Conservation (phyloP, 768 basidiomycete genomes). For the Crucibulum laeve region DNA sequence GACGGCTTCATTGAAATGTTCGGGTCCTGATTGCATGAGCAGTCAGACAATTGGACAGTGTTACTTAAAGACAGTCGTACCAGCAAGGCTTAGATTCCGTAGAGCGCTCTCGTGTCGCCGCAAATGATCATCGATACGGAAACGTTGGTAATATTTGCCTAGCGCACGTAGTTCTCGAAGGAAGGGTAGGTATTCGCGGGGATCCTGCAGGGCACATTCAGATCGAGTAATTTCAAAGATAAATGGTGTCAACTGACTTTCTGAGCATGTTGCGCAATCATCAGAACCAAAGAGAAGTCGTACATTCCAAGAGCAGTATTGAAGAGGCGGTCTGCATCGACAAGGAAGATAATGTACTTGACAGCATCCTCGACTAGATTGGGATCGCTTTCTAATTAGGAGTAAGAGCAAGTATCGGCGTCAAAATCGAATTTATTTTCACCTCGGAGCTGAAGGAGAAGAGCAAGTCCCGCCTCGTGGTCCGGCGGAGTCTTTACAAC, state of each 20-base stretch:
- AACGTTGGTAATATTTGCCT: constrained; percentile 79
- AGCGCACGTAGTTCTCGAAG: constrained; percentile 81
- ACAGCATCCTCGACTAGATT: constrained; percentile 91
- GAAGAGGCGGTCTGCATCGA: constrained; percentile 87
- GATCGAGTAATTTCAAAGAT: background rate
- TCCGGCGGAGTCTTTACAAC: constrained; percentile 91
- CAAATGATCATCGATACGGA: constrained; percentile 91
- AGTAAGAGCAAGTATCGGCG: constrained; percentile 14
- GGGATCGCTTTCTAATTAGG: constrained; percentile 47
- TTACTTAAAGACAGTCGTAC: no score
- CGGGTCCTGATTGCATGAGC: constrained; percentile 40
- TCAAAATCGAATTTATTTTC: constrained; percentile 8
- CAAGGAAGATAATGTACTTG: constrained; percentile 97
- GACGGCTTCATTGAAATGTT: constrained; percentile 75
- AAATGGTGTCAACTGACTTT: constrained; percentile 50
- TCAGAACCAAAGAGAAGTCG: constrained; percentile 91
- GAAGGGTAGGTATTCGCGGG: constrained; percentile 96
- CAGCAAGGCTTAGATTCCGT: constrained; percentile 67
- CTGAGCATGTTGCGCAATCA: constrained; percentile 96
- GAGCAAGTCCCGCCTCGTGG: constrained; percentile 76
- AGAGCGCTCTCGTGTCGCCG: constrained; percentile 74
- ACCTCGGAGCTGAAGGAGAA: constrained; percentile 81
- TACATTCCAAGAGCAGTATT: constrained; percentile 98
- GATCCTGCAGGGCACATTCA: constrained; percentile 62
- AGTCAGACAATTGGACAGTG: no score